These are phyloP conservation scores for Chernovozyma sophiae-reginae DNA, from an alignment of 1,139 yeast genomes.

Conservation along the genomic window DNA sequence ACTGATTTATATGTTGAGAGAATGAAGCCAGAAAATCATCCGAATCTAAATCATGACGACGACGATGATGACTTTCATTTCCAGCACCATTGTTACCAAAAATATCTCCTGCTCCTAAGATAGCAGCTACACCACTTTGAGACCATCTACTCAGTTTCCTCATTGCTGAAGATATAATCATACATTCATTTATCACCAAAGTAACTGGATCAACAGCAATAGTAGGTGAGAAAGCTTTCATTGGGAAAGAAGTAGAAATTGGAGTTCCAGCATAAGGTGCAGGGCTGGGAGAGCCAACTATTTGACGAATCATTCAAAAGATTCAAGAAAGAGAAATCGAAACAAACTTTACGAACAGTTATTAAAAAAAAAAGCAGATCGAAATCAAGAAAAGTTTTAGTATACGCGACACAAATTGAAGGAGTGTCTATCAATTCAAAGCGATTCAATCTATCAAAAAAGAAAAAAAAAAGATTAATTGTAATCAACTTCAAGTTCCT, in stretches of 20 bases:
- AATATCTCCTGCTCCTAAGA: constrained; percentile 58
- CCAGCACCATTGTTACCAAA: constrained; percentile 27
- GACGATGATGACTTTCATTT: constrained; percentile 1
- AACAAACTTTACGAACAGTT: too few relatives aligned
- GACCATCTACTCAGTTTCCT: constrained; percentile 79
- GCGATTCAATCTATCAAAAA: too few relatives aligned
- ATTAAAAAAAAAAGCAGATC: too few relatives aligned
- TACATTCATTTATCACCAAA: constrained; percentile 83
- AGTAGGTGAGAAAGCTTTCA: constrained; percentile 1
- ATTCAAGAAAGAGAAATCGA: too few relatives aligned
- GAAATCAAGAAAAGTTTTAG: too few relatives aligned
- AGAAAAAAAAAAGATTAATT: too few relatives aligned
- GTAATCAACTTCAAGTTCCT: too few relatives aligned
- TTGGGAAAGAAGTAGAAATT: neutral
- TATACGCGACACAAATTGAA: too few relatives aligned
- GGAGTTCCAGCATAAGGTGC: constrained; percentile 2
- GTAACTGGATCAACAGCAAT: constrained; percentile 73
- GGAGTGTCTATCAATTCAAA: too few relatives aligned
- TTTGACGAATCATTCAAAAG: constrained; percentile 5
- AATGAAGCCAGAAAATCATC: constrained; percentile 1
- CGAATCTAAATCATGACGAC: neutral
- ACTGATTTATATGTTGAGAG: neutral
- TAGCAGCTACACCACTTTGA: constrained; percentile 85
- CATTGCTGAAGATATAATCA: constrained; percentile 85
- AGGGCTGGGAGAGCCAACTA: constrained; percentile 5